Evolutionary conservation across 352 stramenopile species (phyloP), one percentile per base, ranked within the genome.

Genomic region (Phytophthora melonis): DNA sequence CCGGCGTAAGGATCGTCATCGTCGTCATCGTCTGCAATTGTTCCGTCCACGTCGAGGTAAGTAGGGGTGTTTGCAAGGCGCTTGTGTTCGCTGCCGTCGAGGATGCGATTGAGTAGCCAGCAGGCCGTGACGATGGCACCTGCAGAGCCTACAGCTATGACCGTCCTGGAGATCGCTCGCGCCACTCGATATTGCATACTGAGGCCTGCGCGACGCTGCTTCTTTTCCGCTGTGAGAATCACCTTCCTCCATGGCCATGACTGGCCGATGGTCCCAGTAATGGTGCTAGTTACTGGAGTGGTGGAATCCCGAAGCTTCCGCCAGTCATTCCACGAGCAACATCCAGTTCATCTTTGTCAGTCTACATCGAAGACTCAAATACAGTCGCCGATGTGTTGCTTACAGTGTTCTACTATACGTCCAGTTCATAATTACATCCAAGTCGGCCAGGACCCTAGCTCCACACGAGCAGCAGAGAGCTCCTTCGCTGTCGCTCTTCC

Each of bases 171-270:
- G 8, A 78, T 50, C 27, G 58, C 43, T 63, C 70, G 61, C n/a
- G 53, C 5, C 18, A 61, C 61, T 69, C 70, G 74, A 55, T 58
- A 69, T 64, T 78, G 58, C 70, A 81, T 81, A 36, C 19, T 66
- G 49, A 63, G 18, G 41, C 54, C 30, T 70, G 60, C 52, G 52
- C 14, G 5, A 19, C 68, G 52, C 16, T 34, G n/a, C 58, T 74
- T 32, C 41, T 58, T 65, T 70, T 80, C 6, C 25, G 39, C 56
- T 78, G 25, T 75, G 63, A 70, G 62, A 27, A 32, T 25, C 47
- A 11, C 54, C 60, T 45, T 41, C 41, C 36, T 5, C 19, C 32
- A 21, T n/a, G 23, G 19, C 7, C 32, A 69, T 68, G 39, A 21
- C 18, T 13, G 34, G 25, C 23, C 39, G 62, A 63, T 72, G 63